A percentile compares a stretch with the other conserved stretches of the same genome.
phyloP scores from a whole-genome alignment of 1,139 yeast species.

The Eremothecium coryli region DNA sequence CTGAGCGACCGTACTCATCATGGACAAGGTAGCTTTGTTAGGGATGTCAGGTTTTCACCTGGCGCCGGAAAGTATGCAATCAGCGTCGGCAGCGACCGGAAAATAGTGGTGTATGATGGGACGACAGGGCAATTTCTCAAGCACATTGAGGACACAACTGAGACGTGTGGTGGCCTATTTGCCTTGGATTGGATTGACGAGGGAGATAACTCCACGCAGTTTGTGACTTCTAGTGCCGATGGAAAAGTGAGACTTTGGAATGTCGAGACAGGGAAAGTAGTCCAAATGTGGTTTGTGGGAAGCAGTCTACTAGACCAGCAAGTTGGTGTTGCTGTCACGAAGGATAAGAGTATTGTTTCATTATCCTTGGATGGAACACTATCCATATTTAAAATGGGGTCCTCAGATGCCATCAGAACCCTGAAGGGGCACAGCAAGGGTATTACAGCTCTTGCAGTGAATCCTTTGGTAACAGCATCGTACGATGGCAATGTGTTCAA shows the following conservation, averaged over 20 bases:
- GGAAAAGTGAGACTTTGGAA: slow-evolving; percentile 61
- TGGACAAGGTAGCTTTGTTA: slow-evolving; percentile 51
- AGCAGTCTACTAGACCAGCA: slow-evolving; percentile 54
- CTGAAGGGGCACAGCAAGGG: slow-evolving; percentile 76
- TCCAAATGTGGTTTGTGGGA: slow-evolving; percentile 40
- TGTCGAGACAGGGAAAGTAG: slow-evolving; percentile 33
- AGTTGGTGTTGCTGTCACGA: slow-evolving; percentile 68
- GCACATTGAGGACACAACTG: slow-evolving; percentile 40
- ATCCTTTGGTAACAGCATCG: slow-evolving; percentile 52
- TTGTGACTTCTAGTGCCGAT: slow-evolving; percentile 84
- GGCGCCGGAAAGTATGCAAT: slow-evolving; percentile 58
- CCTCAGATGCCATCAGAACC: slow-evolving; percentile 35
- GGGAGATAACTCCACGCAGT: slow-evolving; percentile 27
- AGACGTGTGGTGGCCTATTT: slow-evolving; percentile 60
- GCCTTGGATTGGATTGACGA: slow-evolving; percentile 65
- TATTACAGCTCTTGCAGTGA: slow-evolving; percentile 49
- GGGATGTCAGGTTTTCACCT: slow-evolving; percentile 78
- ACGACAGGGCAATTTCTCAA: slow-evolving; percentile 67
- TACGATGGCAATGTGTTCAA: slow-evolving; percentile 67
- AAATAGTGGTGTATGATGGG: slow-evolving; percentile 74
- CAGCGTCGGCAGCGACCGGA: slow-evolving; percentile 83
- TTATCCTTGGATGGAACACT: slow-evolving; percentile 66
- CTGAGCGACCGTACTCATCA: slow-evolving; percentile 67
- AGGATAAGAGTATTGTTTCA: slow-evolving; percentile 48
- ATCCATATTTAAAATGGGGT: slow-evolving; percentile 31